phyloP scores from a whole-genome alignment of 495 filamentous ascomycete species.

The Annulohypoxylon stygium region DNA sequence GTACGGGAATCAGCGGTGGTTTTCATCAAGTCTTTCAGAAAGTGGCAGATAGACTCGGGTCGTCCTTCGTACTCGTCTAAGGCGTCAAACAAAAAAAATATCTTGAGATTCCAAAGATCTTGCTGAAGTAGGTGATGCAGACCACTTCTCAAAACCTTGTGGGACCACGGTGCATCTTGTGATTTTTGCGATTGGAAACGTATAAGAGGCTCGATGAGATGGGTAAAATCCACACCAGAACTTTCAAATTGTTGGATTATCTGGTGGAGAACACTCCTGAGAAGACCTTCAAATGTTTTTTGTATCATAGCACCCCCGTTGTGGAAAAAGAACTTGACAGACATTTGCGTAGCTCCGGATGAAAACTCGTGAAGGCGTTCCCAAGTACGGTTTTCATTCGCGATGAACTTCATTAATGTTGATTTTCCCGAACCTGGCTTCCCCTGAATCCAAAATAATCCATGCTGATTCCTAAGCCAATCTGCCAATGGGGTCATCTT shows the following conservation, averaged over 20 bases:
- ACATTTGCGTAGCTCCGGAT: neutral
- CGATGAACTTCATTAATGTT: slow-evolving; percentile 48
- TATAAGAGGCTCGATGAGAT: slow-evolving; percentile 12
- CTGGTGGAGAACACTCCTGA: slow-evolving; percentile 33
- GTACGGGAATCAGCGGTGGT: slow-evolving; percentile 19
- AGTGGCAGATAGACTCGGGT: slow-evolving; percentile 22
- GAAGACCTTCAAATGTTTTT: slow-evolving; percentile 41
- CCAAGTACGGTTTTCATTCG: slow-evolving; percentile 28
- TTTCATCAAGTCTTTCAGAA: slow-evolving; percentile 24
- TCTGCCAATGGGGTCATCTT: neutral
- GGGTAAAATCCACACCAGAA: neutral
- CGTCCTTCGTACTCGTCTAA: slow-evolving; percentile 39
- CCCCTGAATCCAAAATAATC: slow-evolving; percentile 45
- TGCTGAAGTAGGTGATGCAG: slow-evolving; percentile 20
- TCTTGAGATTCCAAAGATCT: slow-evolving; percentile 5
- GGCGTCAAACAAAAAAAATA: slow-evolving; percentile 36
- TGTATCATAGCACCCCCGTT: slow-evolving; percentile 29
- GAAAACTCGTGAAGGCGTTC: slow-evolving; percentile 33
- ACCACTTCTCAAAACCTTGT: slow-evolving; percentile 6
- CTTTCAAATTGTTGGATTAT: slow-evolving; percentile 5
- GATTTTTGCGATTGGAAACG: neutral
- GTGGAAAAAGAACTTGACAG: slow-evolving; percentile 32
- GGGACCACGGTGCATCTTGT: slow-evolving; percentile 6
- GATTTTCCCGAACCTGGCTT: slow-evolving; percentile 44
- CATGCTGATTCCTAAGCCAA: slow-evolving; percentile 35